Percentiles rank a stretch among this genome's conserved stretches.
Evolutionary conservation across 371 early-diverging fungal species (phyloP).

Genomic region (Saksenaea vasiformis): DNA sequence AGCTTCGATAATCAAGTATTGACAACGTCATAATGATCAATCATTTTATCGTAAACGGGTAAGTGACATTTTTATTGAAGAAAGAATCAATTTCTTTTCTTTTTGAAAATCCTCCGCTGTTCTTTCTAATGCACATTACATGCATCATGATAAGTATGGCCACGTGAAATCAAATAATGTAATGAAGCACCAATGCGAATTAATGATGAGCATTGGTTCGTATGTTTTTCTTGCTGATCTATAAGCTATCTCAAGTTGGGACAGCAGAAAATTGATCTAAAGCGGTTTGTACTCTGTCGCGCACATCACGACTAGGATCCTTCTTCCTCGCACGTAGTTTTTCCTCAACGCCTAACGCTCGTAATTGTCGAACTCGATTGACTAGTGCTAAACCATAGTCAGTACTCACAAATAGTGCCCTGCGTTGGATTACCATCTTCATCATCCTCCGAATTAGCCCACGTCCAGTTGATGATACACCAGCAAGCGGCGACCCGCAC

Average conservation of each 20-base stretch:
- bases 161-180: neutral
- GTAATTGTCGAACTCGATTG: conserved; percentile 30
- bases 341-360: conserved; percentile 62
- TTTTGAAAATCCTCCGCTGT: no score
- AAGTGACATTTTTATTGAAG: no score
- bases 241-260: conserved; percentile 4
- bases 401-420: neutral
- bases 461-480: conserved; percentile 85
- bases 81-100: no score
- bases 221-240: neutral
- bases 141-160: no score
- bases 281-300: conserved; percentile 76
- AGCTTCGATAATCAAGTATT: no score
- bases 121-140: no score
- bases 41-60: no score
- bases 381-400: conserved; percentile 11
- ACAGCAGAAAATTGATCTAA: conserved; percentile 53
- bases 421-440: conserved; percentile 34
- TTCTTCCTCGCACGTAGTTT: conserved; percentile 53
- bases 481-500: conserved; percentile 79
- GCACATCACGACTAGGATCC: conserved; percentile 69
- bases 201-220: neutral
- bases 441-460: conserved; percentile 64
- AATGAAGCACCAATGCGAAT: neutral
- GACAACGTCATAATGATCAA: no score